Conservation (phyloP, 352 stramenopile genomes). For the Thalassiosira sp. region DNA sequence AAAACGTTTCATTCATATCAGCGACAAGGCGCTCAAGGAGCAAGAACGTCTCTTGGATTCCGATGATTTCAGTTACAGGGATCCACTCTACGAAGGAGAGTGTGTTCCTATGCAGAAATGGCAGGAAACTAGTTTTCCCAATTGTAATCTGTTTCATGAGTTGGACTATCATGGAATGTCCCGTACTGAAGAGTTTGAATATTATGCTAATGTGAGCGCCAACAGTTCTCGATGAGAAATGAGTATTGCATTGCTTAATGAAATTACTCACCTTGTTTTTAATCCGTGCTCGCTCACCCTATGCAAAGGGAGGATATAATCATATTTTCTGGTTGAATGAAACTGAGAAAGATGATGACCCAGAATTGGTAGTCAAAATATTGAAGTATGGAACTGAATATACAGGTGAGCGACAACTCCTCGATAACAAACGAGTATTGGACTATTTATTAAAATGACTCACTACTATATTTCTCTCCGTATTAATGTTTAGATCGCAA, state of each 20-base stretch:
- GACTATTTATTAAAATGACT: no score
- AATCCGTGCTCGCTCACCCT: no score
- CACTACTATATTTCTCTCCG: no score
- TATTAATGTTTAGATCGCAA: no score
- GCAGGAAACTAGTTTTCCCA: conserved; percentile 50
- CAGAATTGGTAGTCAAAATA: conserved; percentile 37
- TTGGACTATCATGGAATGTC: conserved; percentile 44
- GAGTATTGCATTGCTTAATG: no score
- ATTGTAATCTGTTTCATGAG: conserved; percentile 74
- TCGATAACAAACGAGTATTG: no score
- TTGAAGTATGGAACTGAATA: conserved; percentile 46
- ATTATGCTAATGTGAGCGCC: no score
- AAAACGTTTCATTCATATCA: conserved; percentile 20
- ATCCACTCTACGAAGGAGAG: conserved; percentile 51
- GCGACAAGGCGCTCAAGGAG: conserved; percentile 6
- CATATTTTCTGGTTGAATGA: conserved; percentile 46
- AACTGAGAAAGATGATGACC: conserved; percentile 6
- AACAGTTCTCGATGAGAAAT: no score
- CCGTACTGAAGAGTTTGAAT: conserved; percentile 25
- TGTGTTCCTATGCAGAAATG: conserved; percentile 57
- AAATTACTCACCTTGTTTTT: no score
- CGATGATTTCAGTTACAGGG: conserved; percentile 34
- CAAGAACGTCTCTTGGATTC: conserved; percentile 33
- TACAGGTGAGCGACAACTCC: no score
- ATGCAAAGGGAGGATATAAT: conserved; percentile 53